These are phyloP conservation scores for Aspergillus cavernicola DNA, from an alignment of 495 filamentous ascomycete genomes.

Conservation along the genomic window DNA sequence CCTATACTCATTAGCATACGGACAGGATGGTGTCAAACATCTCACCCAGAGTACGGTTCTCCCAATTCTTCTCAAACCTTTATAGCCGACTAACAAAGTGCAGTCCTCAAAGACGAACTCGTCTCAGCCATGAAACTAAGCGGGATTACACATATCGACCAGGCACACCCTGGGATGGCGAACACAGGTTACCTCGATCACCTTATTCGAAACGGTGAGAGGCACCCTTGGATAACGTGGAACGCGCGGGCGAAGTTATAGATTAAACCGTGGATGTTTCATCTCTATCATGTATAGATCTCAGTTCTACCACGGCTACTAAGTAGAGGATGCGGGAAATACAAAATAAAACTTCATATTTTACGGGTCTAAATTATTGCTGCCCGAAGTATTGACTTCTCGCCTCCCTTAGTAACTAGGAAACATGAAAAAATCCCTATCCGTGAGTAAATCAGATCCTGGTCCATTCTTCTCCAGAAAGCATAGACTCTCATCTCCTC, in stretches of 20 bases:
- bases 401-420: too few species aligned
- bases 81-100: not conserved
- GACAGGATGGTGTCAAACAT: constrained; percentile 37
- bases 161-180: constrained; percentile 58
- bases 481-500: too few species aligned
- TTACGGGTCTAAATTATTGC: too few species aligned
- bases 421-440: too few species aligned
- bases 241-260: not conserved
- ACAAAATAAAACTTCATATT: too few species aligned
- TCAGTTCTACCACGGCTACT: too few species aligned
- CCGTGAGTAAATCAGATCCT: too few species aligned
- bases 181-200: constrained; percentile 64
- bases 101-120: constrained; percentile 69
- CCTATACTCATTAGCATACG: constrained; percentile 38
- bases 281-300: too few species aligned
- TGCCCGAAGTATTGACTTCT: too few species aligned
- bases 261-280: too few species aligned
- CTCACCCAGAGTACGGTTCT: constrained; percentile 44
- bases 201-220: constrained; percentile 42
- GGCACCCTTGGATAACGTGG: constrained; percentile 10
- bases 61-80: not conserved
- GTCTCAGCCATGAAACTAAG: constrained; percentile 67
- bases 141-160: constrained; percentile 60
- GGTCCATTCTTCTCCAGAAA: too few species aligned
- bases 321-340: too few species aligned